Conservation (phyloP, 129 eudicot species). For the Centaurea solstitialis region DNA sequence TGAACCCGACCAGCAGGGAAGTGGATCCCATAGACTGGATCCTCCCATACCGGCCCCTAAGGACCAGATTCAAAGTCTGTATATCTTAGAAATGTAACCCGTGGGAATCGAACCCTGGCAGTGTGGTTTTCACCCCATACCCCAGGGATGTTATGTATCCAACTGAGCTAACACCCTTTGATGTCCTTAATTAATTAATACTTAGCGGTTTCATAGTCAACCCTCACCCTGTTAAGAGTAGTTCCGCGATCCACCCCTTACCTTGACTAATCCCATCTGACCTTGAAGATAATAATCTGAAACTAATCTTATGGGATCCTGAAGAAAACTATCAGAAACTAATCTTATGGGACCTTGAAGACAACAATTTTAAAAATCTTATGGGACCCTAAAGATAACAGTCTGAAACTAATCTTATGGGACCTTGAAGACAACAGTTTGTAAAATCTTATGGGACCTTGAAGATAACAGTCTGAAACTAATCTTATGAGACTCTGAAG, state of each 20-base stretch:
- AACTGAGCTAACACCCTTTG: no score
- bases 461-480: background rate
- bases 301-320: background rate
- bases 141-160: no score
- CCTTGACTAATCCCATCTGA: background rate
- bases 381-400: background rate
- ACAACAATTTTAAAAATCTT: background rate
- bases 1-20: no score
- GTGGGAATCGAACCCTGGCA: no score
- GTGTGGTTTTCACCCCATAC: no score
- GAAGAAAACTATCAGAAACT: background rate
- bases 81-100: no score
- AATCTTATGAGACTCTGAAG: no score
- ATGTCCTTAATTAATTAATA: background rate
- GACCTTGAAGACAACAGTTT: no score
- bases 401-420: no score
- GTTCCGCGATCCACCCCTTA: background rate
- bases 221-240: background rate
- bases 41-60: no score
- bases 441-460: background rate
- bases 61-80: no score
- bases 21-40: no score
- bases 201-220: background rate
- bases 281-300: background rate
- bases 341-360: background rate